These are phyloP conservation scores for Effrenium voratum DNA, from an alignment of 73 alveolate genomes.

Conservation along the genomic window DNA sequence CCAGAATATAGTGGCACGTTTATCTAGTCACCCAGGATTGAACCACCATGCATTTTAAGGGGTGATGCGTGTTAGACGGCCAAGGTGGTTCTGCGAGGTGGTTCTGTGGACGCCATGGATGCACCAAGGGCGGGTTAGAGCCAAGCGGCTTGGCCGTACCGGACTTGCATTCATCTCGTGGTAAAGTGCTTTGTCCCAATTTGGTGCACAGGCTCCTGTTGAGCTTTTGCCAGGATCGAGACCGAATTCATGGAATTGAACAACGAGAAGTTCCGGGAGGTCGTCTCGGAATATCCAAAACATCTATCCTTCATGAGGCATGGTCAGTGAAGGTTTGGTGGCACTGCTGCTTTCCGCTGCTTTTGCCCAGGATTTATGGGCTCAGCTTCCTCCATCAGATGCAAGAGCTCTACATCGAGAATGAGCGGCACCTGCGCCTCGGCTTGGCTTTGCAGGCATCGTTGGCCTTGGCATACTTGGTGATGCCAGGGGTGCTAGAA, in stretches of 20 bases:
- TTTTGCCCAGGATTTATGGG: conserved; percentile 61
- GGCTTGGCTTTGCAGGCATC: too few species aligned
- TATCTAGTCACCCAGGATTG: too few species aligned
- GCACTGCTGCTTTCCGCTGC: background rate
- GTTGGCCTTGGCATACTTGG: too few species aligned
- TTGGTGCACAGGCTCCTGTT: background rate
- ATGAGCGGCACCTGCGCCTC: conserved; percentile 1
- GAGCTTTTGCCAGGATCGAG: conserved; percentile 35
- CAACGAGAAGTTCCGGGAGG: conserved; percentile 84
- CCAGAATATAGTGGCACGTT: too few species aligned
- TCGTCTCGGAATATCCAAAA: conserved; percentile 70
- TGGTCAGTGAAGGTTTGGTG: background rate
- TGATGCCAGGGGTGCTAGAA: too few species aligned
- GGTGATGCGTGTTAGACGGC: too few species aligned
- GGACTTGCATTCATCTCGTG: background rate
- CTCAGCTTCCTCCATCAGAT: conserved; percentile 37
- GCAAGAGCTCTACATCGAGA: conserved; percentile 33
- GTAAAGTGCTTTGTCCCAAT: background rate
- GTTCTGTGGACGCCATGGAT: conserved; percentile 89
- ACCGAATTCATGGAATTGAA: conserved; percentile 51
- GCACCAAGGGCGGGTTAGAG: conserved; percentile 64
- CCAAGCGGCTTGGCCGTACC: conserved; percentile 1
- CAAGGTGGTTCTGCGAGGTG: conserved; percentile 84
- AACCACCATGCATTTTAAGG: too few species aligned
- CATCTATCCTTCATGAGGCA: conserved; percentile 82